These are phyloP conservation scores for Eremomyces bilateralis DNA, from an alignment of 495 filamentous ascomycete genomes.

Conservation along the genomic window DNA sequence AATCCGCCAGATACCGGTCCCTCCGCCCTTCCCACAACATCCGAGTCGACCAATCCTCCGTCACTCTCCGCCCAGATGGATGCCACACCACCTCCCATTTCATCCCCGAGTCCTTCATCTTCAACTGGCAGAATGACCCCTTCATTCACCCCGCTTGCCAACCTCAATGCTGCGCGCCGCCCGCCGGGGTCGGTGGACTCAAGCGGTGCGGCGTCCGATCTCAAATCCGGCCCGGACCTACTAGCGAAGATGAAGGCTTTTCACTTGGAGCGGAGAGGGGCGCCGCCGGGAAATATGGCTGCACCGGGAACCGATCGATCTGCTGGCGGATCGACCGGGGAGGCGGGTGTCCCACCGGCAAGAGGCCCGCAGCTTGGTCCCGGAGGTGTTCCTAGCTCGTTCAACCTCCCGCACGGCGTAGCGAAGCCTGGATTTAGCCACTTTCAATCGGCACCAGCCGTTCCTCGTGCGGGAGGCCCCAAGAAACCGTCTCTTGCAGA, in stretches of 20 bases:
- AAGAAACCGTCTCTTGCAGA: slow-evolving; percentile 25
- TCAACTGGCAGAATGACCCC: slow-evolving; percentile 33
- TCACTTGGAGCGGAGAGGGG: slow-evolving; percentile 15
- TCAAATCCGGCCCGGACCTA: slow-evolving; percentile 48
- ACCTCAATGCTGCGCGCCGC: slow-evolving; percentile 56
- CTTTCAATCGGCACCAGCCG: slow-evolving; percentile 16
- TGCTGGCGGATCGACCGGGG: no score
- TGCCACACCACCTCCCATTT: no score
- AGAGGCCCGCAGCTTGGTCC: no score
- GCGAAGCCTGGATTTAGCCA: slow-evolving; percentile 12
- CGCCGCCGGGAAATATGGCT: slow-evolving; percentile 5
- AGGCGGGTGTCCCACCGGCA: no score
- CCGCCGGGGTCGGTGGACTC: slow-evolving; percentile 30
- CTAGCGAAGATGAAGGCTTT: slow-evolving; percentile 28
- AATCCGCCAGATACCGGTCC: no score
- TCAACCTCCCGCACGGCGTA: slow-evolving; percentile 9
- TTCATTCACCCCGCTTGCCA: slow-evolving; percentile 62
- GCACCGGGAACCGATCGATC: no score
- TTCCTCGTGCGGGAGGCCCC: slow-evolving; percentile 12
- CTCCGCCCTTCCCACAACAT: no score
- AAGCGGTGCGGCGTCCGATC: slow-evolving; percentile 25
- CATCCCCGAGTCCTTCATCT: no score
- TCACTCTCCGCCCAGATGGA: no score
- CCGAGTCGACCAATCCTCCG: no score
- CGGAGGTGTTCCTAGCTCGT: slow-evolving; percentile 14